phyloP scores from a whole-genome alignment of 1,139 yeast species.

The Taphrina confusa region DNA sequence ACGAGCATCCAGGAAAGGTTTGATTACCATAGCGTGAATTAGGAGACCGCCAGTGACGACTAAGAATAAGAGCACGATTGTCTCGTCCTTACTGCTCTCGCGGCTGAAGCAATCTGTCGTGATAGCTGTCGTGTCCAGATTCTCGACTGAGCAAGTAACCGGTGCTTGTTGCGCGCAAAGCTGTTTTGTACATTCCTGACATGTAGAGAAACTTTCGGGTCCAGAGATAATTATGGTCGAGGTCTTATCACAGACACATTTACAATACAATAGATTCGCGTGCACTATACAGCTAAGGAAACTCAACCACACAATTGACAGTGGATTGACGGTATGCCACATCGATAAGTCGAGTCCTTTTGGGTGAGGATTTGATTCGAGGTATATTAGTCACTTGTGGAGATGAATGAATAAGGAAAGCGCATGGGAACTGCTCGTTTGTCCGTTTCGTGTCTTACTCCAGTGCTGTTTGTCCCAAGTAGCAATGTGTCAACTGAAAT shows the following conservation, averaged over 20 bases:
- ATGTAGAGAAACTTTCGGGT: slow-evolving; percentile 13
- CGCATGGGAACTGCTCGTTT: no score
- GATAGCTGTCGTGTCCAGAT: neutral
- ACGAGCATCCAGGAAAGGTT: slow-evolving; percentile 14
- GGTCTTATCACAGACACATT: slow-evolving; percentile 33
- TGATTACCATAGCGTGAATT: slow-evolving; percentile 17
- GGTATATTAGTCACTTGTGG: no score
- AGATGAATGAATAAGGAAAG: no score
- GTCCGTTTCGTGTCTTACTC: no score
- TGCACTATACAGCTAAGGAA: neutral
- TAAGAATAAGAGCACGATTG: slow-evolving; percentile 8
- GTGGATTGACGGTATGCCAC: no score
- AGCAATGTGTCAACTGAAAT: no score
- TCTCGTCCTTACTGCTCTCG: slow-evolving; percentile 27
- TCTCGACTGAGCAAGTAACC: neutral
- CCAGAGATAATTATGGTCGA: slow-evolving; percentile 16
- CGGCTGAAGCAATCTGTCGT: slow-evolving; percentile 28
- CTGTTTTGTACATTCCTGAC: slow-evolving; percentile 32
- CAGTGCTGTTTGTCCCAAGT: no score
- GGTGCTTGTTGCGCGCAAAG: slow-evolving; percentile 28
- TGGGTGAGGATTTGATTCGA: no score
- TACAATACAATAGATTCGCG: slow-evolving; percentile 17
- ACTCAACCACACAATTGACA: neutral
- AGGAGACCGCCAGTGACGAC: slow-evolving; percentile 20
- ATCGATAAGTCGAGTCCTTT: no score